Evolutionary conservation across 352 stramenopile species (phyloP), one percentile per base, ranked within the genome.

Genomic region (Globisporangium middletonii): DNA sequence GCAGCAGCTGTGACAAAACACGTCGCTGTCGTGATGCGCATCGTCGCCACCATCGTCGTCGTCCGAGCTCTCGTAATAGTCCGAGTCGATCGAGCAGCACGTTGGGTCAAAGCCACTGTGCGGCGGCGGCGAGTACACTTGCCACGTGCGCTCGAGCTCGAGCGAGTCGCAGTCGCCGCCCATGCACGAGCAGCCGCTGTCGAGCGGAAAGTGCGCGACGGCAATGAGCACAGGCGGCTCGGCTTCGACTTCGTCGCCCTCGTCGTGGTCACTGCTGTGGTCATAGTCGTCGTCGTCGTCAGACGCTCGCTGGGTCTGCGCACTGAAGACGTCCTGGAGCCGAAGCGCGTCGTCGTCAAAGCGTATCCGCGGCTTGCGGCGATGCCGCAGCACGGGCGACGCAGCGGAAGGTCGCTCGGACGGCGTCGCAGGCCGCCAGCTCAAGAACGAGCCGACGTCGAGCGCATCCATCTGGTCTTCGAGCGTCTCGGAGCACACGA

Each of bases 391-490:
- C 52, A 38, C 12, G n/a, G 44, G 19, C 18, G 23, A 47, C 33
- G 33, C 13, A 9, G 46, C 26, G n/a, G n/a, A 1, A 11, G 23
- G n/a, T 38, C 41, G 55, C 16, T 43, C 38, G n/a, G 16, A 38
- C 12, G 33, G 37, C 19, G 16, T 18, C 13, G 23, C 12, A 15
- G 44, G 27, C 30, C 43, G 38, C 43, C 57, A 55, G 50, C 41
- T 43, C 30, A 53, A 38, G 44, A 59, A 53, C 28, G 57, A 53
- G 13, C 57, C 43, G 23, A 63, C 50, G 43, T 59, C 50, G 23
- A 63, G 42, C 6, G 57, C 57, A 28, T 63, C 57, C 57, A 63
- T 54, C 43, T 57, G 50, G 19, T 52, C 44, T n/a, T 53, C 57
- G 9, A 63, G 57, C 26, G 57, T 63, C 57, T 63, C 57, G 23